A percentile compares a stretch with the other conserved stretches of the same genome.
phyloP scores from a whole-genome alignment of 1,139 yeast genomes.

The Kurtzmaniella quercitrusa region DNA sequence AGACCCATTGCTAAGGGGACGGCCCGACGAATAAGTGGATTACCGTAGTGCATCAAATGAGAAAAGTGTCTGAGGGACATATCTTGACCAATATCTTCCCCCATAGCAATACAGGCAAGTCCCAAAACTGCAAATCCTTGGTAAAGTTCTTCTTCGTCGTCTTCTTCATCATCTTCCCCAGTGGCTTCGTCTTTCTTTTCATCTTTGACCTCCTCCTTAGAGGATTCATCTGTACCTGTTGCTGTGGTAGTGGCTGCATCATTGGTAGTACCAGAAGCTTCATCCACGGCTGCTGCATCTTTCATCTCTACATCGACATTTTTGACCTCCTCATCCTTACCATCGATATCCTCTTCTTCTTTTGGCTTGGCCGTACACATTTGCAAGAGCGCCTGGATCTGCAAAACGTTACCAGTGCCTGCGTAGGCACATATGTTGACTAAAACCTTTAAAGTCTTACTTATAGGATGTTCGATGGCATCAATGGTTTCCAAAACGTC shows the following conservation, averaged over 20 bases:
- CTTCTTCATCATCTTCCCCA: conserved; percentile 24
- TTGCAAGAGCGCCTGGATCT: conserved; percentile 85
- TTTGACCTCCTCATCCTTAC: conserved; percentile 13
- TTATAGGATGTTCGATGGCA: conserved; percentile 94
- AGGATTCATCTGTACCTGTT: conserved; percentile 10
- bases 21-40: conserved; percentile 83
- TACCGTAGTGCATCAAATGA: conserved; percentile 97
- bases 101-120: conserved; percentile 92
- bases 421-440: conserved; percentile 94
- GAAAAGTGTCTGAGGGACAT: conserved; percentile 97
- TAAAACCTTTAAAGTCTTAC: conserved; percentile 82
- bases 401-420: conserved; percentile 96
- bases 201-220: conserved; percentile 17
- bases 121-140: conserved; percentile 94
- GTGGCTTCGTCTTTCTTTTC: conserved; percentile 24
- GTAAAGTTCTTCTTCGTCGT: conserved; percentile 59
- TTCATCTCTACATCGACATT: conserved; percentile 20
- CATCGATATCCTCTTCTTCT: conserved; percentile 32
- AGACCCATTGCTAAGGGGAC: conserved; percentile 98
- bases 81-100: conserved; percentile 96
- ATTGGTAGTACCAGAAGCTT: conserved; percentile 8
- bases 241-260: conserved; percentile 2
- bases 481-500: conserved; percentile 92
- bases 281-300: conserved; percentile 14
- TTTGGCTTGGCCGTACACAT: conserved; percentile 69